Evolutionary conservation across 345 rosid genomes (phyloP).

Genomic region (Toxicodendron radicans): DNA sequence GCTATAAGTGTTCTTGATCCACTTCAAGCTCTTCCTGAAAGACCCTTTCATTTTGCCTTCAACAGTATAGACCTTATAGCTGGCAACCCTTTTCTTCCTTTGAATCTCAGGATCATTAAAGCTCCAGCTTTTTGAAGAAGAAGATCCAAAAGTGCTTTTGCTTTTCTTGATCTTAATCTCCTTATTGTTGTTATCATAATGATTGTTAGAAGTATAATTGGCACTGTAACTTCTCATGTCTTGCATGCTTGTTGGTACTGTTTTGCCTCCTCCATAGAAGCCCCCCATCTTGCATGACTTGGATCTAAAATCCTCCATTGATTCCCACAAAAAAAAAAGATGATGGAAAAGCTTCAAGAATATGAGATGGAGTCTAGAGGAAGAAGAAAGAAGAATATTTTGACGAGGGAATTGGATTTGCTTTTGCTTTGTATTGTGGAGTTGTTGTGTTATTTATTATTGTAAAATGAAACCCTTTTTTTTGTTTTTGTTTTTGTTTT

Average conservation of each 20-base stretch:
- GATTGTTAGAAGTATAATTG: constrained; percentile 20
- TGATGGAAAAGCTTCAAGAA: not conserved
- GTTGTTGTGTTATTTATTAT: constrained; percentile 6
- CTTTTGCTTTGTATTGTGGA: constrained; percentile 4
- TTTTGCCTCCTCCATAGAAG: constrained; percentile 33
- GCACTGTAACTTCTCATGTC: constrained; percentile 64
- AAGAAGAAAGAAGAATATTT: not conserved
- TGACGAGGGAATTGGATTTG: constrained; percentile 1
- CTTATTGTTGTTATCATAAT: constrained; percentile 10
- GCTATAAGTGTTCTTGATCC: constrained; percentile 77
- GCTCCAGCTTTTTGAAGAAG: constrained; percentile 60
- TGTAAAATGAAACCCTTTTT: not conserved
- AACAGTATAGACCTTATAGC: constrained; percentile 75
- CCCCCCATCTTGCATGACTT: constrained; percentile 45
- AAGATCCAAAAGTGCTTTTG: constrained; percentile 40
- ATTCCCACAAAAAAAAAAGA: not conserved
- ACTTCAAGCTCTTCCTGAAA: constrained; percentile 76
- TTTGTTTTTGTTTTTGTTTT: not conserved
- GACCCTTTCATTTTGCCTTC: constrained; percentile 94
- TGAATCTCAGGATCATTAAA: constrained; percentile 79
- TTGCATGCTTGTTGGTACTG: constrained; percentile 53
- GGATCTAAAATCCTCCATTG: constrained; percentile 64
- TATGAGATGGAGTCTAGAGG: not conserved
- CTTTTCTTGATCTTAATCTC: constrained; percentile 54
- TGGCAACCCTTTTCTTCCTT: constrained; percentile 91